These are phyloP conservation scores for Orobanche coerulescens DNA, from an alignment of 257 asterid genomes.

Conservation along the genomic window DNA sequence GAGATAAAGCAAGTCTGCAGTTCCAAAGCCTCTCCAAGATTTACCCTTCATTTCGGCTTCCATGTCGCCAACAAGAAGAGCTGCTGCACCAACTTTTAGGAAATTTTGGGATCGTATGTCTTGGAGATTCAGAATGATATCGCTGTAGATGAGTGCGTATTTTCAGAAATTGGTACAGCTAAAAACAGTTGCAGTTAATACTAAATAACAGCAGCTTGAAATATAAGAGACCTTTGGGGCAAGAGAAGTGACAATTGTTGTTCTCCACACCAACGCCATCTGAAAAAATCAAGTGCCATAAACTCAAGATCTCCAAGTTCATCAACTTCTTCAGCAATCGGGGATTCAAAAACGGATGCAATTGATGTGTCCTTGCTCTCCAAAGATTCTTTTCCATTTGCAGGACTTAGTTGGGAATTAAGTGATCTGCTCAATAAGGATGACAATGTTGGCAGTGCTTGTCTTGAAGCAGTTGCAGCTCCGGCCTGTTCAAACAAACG, in stretches of 20 bases:
- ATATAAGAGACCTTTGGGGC: slow-evolving; percentile 66
- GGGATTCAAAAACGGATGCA: slow-evolving; percentile 59
- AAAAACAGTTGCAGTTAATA: slow-evolving; percentile 13
- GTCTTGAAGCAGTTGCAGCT: slow-evolving; percentile 80
- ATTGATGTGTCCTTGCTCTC: slow-evolving; percentile 78
- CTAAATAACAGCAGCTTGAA: slow-evolving; percentile 20
- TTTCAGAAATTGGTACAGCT: slow-evolving; percentile 24
- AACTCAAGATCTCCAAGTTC: slow-evolving; percentile 66
- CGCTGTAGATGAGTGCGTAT: slow-evolving; percentile 46
- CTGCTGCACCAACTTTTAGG: slow-evolving; percentile 98
- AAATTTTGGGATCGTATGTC: slow-evolving; percentile 67
- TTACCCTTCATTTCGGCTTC: slow-evolving; percentile 93
- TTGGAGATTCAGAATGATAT: slow-evolving; percentile 65
- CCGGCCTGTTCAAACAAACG: slow-evolving; percentile 98
- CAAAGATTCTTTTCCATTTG: slow-evolving; percentile 64
- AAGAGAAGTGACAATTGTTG: slow-evolving; percentile 62
- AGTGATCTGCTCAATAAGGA: slow-evolving; percentile 89
- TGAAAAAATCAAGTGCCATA: slow-evolving; percentile 73
- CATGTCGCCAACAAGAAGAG: slow-evolving; percentile 97
- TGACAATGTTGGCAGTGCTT: slow-evolving; percentile 79
- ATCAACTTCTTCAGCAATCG: slow-evolving; percentile 77
- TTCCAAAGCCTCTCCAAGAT: slow-evolving; percentile 79
- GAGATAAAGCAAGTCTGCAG: slow-evolving; percentile 85
- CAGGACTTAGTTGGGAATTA: slow-evolving; percentile 81
- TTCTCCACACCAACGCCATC: slow-evolving; percentile 97